Evolutionary conservation across 2,329 filamentous ascomycete genomes (phyloP), one percentile per base, ranked within the genome.

Genomic region (Cordyceps sp.): DNA sequence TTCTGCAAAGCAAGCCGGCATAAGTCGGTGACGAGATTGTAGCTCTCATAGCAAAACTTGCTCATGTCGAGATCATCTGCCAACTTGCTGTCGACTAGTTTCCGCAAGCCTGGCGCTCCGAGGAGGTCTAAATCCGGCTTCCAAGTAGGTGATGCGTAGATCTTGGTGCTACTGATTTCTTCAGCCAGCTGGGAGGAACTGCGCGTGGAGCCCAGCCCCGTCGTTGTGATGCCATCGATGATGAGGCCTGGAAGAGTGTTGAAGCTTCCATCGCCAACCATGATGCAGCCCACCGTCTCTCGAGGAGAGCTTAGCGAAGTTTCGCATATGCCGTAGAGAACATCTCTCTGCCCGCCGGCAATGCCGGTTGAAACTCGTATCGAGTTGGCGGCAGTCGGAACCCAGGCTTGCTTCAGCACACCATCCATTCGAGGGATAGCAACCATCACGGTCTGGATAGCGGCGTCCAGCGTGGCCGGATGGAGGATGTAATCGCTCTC

Each of bases 401-500:
- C 31, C 31, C 31, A 32, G 12, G 19, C 20, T 15, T 32, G 31
- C 25, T 32, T 26, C 18, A 17, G 13, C 6, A 27, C 15, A 17
- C 25, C 24, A 13, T 27, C 9, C 23, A 26, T 26, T 4, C 17
- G 10, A 17, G 14, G 31, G 2, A 32, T 7, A 6, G 31, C 20
- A 14, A 21, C 31, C 4, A 32, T 10, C 9, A 26, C n/a, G 19
- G 31, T 15, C 18, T 32, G 31, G 16, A 32, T 14, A 24, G 27
- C 15, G 31, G 26, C 24, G 25, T 32, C 31, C 5, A 32, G 25
- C 6, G 31, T 32, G n/a, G 24, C 16, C 3, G 31, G 31, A 10
- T 32, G 31, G n/a, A 32, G 8, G 7, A 28, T n/a, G n/a, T 32
- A 32, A 4, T 32, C 31, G 12, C 17, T 17, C 25, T 32, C 31